Percentiles rank a stretch among this genome's conserved stretches.
phyloP scores from a whole-genome alignment of 805 yeast genomes.

The Kurtzmaniella fragi region DNA sequence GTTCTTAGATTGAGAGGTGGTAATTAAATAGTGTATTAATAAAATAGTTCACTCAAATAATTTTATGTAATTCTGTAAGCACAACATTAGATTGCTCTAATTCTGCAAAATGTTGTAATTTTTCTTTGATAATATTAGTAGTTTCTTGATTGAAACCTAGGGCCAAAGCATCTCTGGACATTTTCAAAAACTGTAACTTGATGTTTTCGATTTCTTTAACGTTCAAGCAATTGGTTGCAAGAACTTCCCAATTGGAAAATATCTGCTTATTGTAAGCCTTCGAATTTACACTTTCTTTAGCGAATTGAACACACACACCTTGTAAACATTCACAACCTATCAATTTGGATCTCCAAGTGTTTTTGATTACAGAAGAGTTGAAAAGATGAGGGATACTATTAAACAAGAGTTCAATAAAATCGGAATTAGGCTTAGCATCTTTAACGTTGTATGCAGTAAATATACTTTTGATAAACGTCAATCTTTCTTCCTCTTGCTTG shows the following conservation, averaged over 20 bases:
- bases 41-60: background rate
- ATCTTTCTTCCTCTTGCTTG: conserved; percentile 45
- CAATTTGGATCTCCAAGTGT: conserved; percentile 61
- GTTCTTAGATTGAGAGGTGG: conserved; percentile 99
- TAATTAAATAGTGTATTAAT: conserved; percentile 25
- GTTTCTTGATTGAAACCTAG: conserved; percentile 10
- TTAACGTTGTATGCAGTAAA: conserved; percentile 24
- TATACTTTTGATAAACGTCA: conserved; percentile 30
- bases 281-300: conserved; percentile 4
- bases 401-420: conserved; percentile 7
- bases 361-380: conserved; percentile 21
- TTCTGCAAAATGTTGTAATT: conserved; percentile 12
- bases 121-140: conserved; percentile 5
- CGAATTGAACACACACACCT: conserved; percentile 3
- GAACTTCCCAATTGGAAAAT: conserved; percentile 19
- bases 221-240: conserved; percentile 24
- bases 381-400: conserved; percentile 17
- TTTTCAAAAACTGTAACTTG: conserved; percentile 43
- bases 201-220: conserved; percentile 53
- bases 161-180: conserved; percentile 16
- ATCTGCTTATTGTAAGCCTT: conserved; percentile 7
- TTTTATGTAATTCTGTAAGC: conserved; percentile 20
- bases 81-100: conserved; percentile 48
- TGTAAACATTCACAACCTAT: conserved; percentile 40
- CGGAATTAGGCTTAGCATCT: background rate